Base-by-base conservation (phyloP, 179 eudicot species). In the Sideroxylon spinosum region DNA sequence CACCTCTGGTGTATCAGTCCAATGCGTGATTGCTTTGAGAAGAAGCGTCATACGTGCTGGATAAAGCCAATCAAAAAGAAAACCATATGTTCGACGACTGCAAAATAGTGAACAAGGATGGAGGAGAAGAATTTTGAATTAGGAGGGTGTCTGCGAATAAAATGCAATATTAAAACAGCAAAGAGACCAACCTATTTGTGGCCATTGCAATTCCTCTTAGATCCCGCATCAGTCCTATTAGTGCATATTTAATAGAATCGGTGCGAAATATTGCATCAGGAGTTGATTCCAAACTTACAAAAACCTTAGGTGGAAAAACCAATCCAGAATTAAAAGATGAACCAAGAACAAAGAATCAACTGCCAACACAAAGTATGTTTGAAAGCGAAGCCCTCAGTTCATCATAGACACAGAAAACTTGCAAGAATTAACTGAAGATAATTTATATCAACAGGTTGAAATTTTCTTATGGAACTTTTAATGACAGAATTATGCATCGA, bases 1-100 rank as follows among this genome's bases (percentile, higher is more conserved):
- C 84, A 94, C 99, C 95, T 94, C 99, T 25, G 99, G 99, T 73
- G 97, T 87, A 85, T 96, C 98, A 65, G 98, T 91, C 99, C 97
- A 96, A 86, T 92, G 91, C 80, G 99, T 89, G 79, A 96, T 89
- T 83, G 94, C 97, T 87, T 88, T 92, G 81, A 92, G 78, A 75
- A 96, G 94, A 78, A 96, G 87, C 44, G 98, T 93, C 93, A 89
- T 90, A 85, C 85, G 95, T 73, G 93, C 84, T 68, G 99, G 98
- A 90, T 96, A 94, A 83, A 96, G 52, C 99, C 99, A 96, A 87
- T 96, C 98, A 86, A 96, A 96, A 80, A 96, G 85, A 74, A 94
- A 90, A 70, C 93, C 97, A 78, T 92, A 96, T 75, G 90, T 92
- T 84, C 98, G 89, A 75, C 99, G 97, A 76, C 99, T 96, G 88